Evolutionary conservation across 176 grass and related monocot genomes (phyloP).

Genomic region (Secale cereale): DNA sequence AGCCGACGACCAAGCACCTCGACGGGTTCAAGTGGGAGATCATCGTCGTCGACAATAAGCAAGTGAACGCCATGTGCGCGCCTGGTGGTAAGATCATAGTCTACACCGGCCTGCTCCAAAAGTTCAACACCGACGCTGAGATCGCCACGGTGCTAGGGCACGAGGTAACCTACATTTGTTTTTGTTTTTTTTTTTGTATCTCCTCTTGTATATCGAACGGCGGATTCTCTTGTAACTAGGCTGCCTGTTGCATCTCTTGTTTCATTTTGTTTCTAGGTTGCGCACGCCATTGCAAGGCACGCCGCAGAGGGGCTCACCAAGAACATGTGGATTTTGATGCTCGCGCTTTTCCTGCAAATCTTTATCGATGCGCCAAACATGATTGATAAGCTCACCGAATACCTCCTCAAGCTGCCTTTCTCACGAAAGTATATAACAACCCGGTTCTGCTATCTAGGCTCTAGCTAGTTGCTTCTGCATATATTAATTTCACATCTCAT

Average conservation of each 20-base stretch:
- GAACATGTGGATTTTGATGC: background rate
- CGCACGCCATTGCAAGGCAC: constrained; percentile 71
- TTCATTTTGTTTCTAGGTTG: constrained; percentile 49
- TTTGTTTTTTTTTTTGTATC: too few species aligned
- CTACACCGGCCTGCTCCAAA: background rate
- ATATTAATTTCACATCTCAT: too few species aligned
- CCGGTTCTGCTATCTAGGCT: too few species aligned
- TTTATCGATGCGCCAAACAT: constrained; percentile 9
- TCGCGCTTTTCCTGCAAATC: constrained; percentile 28
- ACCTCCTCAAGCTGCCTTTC: constrained; percentile 70
- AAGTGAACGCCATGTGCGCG: background rate
- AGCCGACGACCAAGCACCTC: background rate
- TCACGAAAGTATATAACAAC: constrained; percentile 45
- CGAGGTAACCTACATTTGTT: background rate
- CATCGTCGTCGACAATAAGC: background rate
- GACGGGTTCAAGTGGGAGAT: background rate
- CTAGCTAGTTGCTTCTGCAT: too few species aligned
- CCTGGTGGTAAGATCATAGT: background rate
- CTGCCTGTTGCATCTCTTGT: background rate
- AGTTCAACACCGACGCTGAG: background rate
- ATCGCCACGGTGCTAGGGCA: background rate
- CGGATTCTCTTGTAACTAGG: too few species aligned
- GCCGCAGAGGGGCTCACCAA: constrained; percentile 39
- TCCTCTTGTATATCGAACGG: too few species aligned
- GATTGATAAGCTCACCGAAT: background rate